phyloP scores from a whole-genome alignment of 1,284 basidiomycete species.

The Apiotrichum gamsii region DNA sequence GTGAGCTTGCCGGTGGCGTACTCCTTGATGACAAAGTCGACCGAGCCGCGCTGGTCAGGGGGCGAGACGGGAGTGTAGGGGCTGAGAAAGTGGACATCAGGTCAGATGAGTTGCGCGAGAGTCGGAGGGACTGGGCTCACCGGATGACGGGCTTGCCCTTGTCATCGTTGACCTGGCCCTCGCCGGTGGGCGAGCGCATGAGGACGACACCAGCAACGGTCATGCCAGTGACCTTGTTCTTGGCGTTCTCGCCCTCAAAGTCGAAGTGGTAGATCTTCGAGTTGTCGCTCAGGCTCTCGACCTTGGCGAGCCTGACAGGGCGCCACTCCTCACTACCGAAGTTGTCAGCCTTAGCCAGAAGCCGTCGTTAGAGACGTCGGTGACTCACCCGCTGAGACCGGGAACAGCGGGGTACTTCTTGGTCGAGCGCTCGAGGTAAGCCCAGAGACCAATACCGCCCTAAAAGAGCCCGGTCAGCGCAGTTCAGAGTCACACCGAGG shows the following conservation, averaged over 20 bases:
- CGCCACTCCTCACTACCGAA: constrained; percentile 40
- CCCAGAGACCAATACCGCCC: constrained; percentile 37
- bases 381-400: constrained; percentile 33
- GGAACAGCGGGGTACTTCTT: constrained; percentile 5
- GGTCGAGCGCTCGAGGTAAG: constrained; percentile 32
- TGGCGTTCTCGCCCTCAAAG: constrained; percentile 69
- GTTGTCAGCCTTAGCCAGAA: not conserved
- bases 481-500: not conserved
- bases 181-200: constrained; percentile 49
- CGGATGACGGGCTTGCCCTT: constrained; percentile 86
- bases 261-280: constrained; percentile 77
- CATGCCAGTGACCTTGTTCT: constrained; percentile 57
- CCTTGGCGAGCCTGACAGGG: constrained; percentile 66
- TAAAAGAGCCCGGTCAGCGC: too few species aligned
- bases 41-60: constrained; percentile 63
- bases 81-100: constrained; percentile 11
- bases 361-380: too few species aligned
- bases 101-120: not conserved
- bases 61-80: constrained; percentile 80
- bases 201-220: constrained; percentile 55
- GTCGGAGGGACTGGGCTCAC: constrained; percentile 40
- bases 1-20: constrained; percentile 63
- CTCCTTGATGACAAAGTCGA: constrained; percentile 80
- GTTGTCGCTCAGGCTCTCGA: constrained; percentile 90
- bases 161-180: constrained; percentile 53